Evolutionary conservation across 163 green algal genomes (phyloP).

Genomic region (Coccomyxa subellipsoidea): DNA sequence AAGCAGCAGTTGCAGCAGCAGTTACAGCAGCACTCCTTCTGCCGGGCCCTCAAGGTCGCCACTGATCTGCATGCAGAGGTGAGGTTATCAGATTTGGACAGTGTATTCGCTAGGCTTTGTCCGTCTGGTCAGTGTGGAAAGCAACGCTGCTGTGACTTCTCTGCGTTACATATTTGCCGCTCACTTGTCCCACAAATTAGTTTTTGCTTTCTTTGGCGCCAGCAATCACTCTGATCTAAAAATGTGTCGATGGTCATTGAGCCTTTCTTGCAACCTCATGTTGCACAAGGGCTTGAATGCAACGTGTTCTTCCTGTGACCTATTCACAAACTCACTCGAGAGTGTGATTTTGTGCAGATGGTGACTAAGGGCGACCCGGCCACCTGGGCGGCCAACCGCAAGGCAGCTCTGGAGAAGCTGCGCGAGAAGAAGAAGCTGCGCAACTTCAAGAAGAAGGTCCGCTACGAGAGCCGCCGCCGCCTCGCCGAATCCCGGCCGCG

Average conservation of each 20-base stretch:
- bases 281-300: too few species aligned
- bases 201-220: too few species aligned
- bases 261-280: too few species aligned
- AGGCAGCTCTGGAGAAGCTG: constrained; percentile 55
- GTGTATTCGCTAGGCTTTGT: too few species aligned
- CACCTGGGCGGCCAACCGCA: constrained; percentile 31
- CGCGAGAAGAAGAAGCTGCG: constrained; percentile 64
- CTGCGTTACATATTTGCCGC: too few species aligned
- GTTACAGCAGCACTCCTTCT: constrained; percentile 22
- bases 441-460: constrained; percentile 68
- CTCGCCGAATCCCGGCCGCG: constrained; percentile 65
- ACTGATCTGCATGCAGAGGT: constrained; percentile 17
- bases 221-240: too few species aligned
- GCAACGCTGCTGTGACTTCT: too few species aligned
- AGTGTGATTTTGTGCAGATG: background rate
- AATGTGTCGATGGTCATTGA: too few species aligned
- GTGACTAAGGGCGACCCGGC: background rate
- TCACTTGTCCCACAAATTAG: too few species aligned
- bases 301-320: background rate
- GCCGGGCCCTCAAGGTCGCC: constrained; percentile 18
- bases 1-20: background rate
- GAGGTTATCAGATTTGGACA: background rate
- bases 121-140: too few species aligned
- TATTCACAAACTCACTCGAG: background rate
- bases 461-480: constrained; percentile 65